Percentiles rank a stretch among this genome's conserved stretches.
phyloP scores from a whole-genome alignment of 176 grass and related monocot genomes.

The Musa itinerans region DNA sequence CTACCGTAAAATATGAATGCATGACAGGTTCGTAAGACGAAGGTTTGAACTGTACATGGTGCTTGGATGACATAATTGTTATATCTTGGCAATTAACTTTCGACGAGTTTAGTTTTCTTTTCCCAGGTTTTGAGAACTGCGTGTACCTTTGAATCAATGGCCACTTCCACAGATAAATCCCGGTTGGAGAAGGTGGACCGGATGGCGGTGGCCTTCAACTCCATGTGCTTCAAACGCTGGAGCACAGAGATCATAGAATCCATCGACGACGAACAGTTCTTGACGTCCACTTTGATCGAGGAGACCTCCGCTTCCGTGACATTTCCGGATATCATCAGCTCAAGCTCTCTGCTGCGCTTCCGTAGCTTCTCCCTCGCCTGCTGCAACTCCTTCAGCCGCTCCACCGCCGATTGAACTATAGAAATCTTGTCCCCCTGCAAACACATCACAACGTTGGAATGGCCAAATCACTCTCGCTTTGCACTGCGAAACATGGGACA shows the following conservation, averaged over 20 bases:
- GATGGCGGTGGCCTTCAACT: background rate
- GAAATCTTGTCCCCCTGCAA: background rate
- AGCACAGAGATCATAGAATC: background rate
- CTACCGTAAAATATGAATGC: too few species aligned
- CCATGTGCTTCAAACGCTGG: background rate
- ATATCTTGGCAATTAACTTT: too few species aligned
- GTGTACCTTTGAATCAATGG: background rate
- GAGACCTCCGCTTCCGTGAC: background rate
- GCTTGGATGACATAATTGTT: too few species aligned
- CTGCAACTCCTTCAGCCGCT: background rate
- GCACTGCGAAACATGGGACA: background rate
- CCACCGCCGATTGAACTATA: background rate
- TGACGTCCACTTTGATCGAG: background rate
- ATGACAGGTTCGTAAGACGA: too few species aligned
- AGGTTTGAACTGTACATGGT: too few species aligned
- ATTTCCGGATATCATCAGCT: background rate
- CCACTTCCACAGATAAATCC: background rate
- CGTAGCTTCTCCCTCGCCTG: background rate
- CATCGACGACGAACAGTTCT: background rate
- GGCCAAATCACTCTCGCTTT: background rate
- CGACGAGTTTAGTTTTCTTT: too few species aligned
- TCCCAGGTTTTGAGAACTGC: background rate
- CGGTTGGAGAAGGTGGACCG: too few species aligned
- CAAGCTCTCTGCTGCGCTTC: background rate
- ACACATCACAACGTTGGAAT: too few species aligned